Evolutionary conservation across 73 alveolate species (phyloP), one percentile per base, ranked within the genome.

Genomic region (Tetrahymena borealis): DNA sequence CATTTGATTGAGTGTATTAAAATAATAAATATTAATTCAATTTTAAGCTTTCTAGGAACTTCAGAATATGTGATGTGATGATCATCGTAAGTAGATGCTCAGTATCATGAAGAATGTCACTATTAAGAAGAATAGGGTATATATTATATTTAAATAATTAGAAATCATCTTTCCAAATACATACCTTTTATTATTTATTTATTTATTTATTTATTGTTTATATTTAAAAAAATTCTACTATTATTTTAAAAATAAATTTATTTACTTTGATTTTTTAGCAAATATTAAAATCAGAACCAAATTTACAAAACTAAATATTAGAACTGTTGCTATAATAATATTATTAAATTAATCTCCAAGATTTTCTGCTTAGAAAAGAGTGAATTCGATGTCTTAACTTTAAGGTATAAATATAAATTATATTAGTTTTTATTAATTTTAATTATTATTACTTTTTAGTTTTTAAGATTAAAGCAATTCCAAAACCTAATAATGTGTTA

Each of bases 401-500:
- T 60, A 24, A 39, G 12, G 20, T 60, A 4, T 7, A 60, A n/a
- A 20, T 0, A 18, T 41, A 20, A 41, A 41, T 41, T 11, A 41
- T 18, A 41, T 18, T 41, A 10, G 16, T 7, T 60, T 11, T 43
- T 3, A 3, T 60, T 60, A 15, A 24, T n/a, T 35, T 15, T 42
- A 1, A 20, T 1, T 60, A 60, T 3, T 18, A n/a, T 60, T 60
- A 60, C 85, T 60, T 60, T 60, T 60, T 60, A 31, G 95, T 93
- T 85, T 85, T 78, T 90, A 39, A 95, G 38, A 97, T 39, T 16
- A 98, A 90, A 37, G 99, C 97, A 28, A 97, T 41, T 32, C 99
- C 99, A 33, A 98, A 95, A 6, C 99, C 99, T 11, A 98, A 77
- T 79, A 97, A 96, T 37, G 97, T 85, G 94, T 98, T 98, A 92